Base-by-base conservation (phyloP, 495 filamentous ascomycete species). In the Staphylotrichum longicolle region DNA sequence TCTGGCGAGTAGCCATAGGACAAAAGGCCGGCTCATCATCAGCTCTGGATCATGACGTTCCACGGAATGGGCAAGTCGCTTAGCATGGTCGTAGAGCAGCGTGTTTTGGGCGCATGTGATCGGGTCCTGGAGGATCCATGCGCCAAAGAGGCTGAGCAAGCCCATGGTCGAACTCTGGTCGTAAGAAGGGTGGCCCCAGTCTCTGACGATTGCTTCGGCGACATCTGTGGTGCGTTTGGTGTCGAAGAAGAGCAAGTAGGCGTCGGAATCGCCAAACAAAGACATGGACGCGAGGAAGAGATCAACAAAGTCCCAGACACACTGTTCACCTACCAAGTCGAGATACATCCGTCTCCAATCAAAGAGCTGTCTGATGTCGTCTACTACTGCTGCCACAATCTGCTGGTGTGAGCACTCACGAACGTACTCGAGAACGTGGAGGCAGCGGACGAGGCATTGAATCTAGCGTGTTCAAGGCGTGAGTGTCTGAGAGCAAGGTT, bases 281-380 rank as follows among this genome's bases (percentile, higher is more conserved):
- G 63, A 44, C 7, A 57, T 55, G 1, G 41, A 10, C 12, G 66
- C 45, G 6, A 57, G 30, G 11, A 70, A 47, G 3, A 70, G 60
- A 39, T 70, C 68, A 10, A 50, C 59, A 11, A 68, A 57, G 39
- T 68, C 63, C 68, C 68, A 70, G 12, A 70, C 56, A 3, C 60
- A 60, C 10, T 50, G 20, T 12, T 68, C 58, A 2, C 44, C 39
- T 1, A 59, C 45, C 11, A 70, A 46, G 2, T 58, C 44, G 15
- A 44, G 41, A 39, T 70, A 68, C 14, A 70, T 27, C n/a, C 46
- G 33, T 2, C 42, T 37, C 60, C 60, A 68, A 11, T 66, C 30
- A 14, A 60, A 57, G 2, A 55, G 39, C 27, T 41, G 12, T 4
- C 47, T 37, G 20, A 27, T 27, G 20, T 27, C 20, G 20, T 27